Base-by-base conservation (phyloP, 805 yeast genomes). In the Candida stauntonica region DNA sequence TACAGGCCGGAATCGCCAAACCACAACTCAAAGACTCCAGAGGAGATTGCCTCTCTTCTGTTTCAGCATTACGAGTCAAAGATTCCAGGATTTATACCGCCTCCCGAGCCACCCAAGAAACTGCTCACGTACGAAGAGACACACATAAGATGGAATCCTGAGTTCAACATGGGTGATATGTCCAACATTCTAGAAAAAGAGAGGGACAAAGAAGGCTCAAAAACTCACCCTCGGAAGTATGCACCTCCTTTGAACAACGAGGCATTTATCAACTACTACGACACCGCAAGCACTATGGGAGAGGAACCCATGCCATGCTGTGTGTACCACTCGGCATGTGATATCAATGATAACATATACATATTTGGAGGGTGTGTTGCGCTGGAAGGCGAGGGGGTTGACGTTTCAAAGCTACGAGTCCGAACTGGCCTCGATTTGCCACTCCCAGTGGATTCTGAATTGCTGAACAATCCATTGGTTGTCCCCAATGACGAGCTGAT, bases 291-390 rank as follows among this genome's bases (percentile, higher is more conserved):
- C 5, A 20, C 68, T 0, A 57, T 73, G 35, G 66, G 74, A 2
- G 63, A 58, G 21, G 51, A 45, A 5, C 62, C 64, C n/a, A 36
- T 70, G 1, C 74, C 77, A 4, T 57, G 72, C 0, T 46, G 73
- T 15, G 51, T 63, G 0, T 69, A 70, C 46, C 77, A 75, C 44
- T 55, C 71, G 5, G 42, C 72, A 0, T 62, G 64, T n/a, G 64
- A 62, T 9, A 39, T 67, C 36, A 55, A 60, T 17, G 66, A 61
- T 15, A 58, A 57, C n/a, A 56, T 70, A 3, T 69, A 59, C 39
- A 45, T 66, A 0, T 44, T 66, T 18, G 81, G 81, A 18, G 82
- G 82, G 0, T 47, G 70, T 26, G 48, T 53, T 4, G 33, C 29
- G 11, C 17, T 35, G 13, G 31, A 35, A 14, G 12, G 20, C 14